phyloP scores from a whole-genome alignment of 805 yeast genomes.

The Candida railenensis region DNA sequence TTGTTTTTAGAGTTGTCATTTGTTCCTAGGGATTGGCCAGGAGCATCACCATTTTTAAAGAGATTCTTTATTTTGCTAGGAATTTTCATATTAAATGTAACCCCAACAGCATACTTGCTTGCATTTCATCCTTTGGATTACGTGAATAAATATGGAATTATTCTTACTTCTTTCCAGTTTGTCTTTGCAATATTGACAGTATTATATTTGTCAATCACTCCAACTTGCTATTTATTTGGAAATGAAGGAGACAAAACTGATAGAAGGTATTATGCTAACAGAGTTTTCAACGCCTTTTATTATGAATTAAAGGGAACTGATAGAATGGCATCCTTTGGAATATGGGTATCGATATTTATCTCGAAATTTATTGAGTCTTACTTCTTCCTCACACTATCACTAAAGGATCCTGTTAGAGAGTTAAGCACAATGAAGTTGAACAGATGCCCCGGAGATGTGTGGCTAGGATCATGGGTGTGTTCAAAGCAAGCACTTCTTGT shows the following conservation, averaged over 20 bases:
- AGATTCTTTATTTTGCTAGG: conserved; percentile 44
- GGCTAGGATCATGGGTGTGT: conserved; percentile 55
- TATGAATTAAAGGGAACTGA: conserved; percentile 53
- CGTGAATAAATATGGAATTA: conserved; percentile 32
- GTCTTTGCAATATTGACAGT: conserved; percentile 53
- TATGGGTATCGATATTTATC: conserved; percentile 67
- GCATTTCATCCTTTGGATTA: conserved; percentile 32
- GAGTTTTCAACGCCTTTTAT: conserved; percentile 60
- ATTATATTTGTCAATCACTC: conserved; percentile 57
- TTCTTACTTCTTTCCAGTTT: conserved; percentile 55
- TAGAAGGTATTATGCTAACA: conserved; percentile 51
- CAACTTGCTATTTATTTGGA: conserved; percentile 56
- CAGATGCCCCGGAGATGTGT: conserved; percentile 61
- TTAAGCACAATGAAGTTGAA: conserved; percentile 53
- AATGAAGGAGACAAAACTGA: conserved; percentile 25
- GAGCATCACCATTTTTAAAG: conserved; percentile 57
- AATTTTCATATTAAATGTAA: conserved; percentile 43
- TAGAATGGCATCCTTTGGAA: conserved; percentile 59
- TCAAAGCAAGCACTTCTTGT: conserved; percentile 55
- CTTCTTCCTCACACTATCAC: conserved; percentile 69
- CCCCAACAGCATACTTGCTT: conserved; percentile 56
- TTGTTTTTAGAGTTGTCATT: conserved; percentile 56
- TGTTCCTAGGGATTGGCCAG: conserved; percentile 74
- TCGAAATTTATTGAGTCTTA: conserved; percentile 77
- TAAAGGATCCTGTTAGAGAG: conserved; percentile 73